These are phyloP conservation scores for Kokia cookei DNA, from an alignment of 441 rosid genomes.

Conservation along the genomic window DNA sequence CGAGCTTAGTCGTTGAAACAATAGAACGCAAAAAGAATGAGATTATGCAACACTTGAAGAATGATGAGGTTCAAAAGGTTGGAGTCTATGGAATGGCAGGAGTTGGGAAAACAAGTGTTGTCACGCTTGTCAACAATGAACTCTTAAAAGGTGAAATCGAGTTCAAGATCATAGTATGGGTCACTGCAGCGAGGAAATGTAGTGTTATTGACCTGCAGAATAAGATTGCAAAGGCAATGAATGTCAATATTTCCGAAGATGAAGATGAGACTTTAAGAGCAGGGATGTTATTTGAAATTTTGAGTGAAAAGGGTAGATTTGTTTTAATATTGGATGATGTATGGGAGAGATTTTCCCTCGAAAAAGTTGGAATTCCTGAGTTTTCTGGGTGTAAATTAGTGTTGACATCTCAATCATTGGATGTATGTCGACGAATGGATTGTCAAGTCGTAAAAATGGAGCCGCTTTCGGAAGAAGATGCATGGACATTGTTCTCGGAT, in stretches of 20 bases:
- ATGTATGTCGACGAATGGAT: slow-evolving; percentile 7
- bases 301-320: slow-evolving; percentile 15
- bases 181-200: neutral
- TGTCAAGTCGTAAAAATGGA: slow-evolving; percentile 31
- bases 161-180: neutral
- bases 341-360: no score
- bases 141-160: neutral
- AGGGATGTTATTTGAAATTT: neutral
- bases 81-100: neutral
- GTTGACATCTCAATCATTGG: no score
- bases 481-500: slow-evolving; percentile 35
- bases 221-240: neutral
- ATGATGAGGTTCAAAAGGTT: neutral
- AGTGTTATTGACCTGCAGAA: neutral
- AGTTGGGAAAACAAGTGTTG: slow-evolving; percentile 1
- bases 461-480: slow-evolving; percentile 20
- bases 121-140: neutral
- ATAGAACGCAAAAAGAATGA: neutral
- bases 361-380: no score
- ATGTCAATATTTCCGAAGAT: neutral
- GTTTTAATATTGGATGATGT: neutral
- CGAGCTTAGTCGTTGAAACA: neutral
- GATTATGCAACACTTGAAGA: neutral
- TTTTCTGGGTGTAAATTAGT: no score
- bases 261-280: neutral